These are phyloP conservation scores for Penicillium angulare DNA, from an alignment of 495 filamentous ascomycete genomes.

Conservation along the genomic window DNA sequence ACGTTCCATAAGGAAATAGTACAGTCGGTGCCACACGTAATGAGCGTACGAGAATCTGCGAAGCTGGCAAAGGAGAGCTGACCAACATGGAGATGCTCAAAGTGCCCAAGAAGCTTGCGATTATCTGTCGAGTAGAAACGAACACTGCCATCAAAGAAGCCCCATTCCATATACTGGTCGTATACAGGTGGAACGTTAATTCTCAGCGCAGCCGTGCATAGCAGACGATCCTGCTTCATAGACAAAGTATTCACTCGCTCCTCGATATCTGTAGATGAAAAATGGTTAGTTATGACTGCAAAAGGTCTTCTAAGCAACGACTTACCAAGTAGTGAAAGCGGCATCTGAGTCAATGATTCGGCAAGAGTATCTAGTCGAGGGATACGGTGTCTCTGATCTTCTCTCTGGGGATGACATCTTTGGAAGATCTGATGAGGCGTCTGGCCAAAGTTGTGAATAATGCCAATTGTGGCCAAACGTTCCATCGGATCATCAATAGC, in stretches of 20 bases:
- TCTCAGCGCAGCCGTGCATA: slow-evolving; percentile 79
- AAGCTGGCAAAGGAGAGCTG: slow-evolving; percentile 80
- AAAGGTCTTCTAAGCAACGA: not conserved
- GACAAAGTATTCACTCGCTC: slow-evolving; percentile 78
- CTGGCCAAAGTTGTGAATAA: slow-evolving; percentile 98
- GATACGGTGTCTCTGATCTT: slow-evolving; percentile 58
- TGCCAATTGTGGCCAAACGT: slow-evolving; percentile 80
- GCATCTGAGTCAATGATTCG: slow-evolving; percentile 73
- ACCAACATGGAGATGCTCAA: slow-evolving; percentile 89
- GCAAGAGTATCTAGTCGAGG: slow-evolving; percentile 75
- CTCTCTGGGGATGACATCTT: slow-evolving; percentile 69
- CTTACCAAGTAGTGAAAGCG: slow-evolving; percentile 70
- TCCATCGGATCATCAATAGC: slow-evolving; percentile 86
- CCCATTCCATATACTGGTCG: slow-evolving; percentile 95
- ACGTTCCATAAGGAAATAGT: slow-evolving; percentile 81
- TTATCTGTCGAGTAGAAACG: slow-evolving; percentile 83
- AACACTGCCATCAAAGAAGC: slow-evolving; percentile 87
- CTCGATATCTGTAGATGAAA: slow-evolving; percentile 54
- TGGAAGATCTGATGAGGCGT: slow-evolving; percentile 94
- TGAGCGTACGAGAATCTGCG: slow-evolving; percentile 83
- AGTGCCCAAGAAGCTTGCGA: slow-evolving; percentile 73
- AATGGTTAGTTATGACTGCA: slow-evolving; percentile 11
- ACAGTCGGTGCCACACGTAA: slow-evolving; percentile 89
- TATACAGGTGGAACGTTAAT: slow-evolving; percentile 83
- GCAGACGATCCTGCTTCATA: slow-evolving; percentile 81